phyloP scores from a whole-genome alignment of 768 basidiomycete genomes.

The Hydnum rufescens region DNA sequence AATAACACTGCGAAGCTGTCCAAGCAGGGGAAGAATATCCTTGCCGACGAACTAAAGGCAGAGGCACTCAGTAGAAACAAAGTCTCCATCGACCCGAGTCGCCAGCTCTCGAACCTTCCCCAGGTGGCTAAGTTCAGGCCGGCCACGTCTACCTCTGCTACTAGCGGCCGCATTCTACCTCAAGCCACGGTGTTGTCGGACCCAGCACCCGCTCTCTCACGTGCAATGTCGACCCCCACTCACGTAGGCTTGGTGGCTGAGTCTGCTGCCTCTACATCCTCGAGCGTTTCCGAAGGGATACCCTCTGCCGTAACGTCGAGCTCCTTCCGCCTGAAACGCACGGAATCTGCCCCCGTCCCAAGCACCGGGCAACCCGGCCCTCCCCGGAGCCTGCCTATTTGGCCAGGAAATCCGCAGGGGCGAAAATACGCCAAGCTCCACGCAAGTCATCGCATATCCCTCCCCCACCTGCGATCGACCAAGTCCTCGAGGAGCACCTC shows the following conservation, averaged over 20 bases:
- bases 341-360: background rate
- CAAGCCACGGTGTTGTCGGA: too few relatives aligned
- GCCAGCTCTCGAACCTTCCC: background rate
- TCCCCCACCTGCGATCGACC: constrained; percentile 6
- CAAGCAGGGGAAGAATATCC: too few relatives aligned
- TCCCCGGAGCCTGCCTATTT: background rate
- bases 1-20: background rate
- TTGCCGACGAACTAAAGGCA: too few relatives aligned
- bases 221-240: too few relatives aligned
- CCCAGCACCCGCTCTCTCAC: too few relatives aligned
- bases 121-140: background rate
- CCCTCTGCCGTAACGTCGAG: background rate
- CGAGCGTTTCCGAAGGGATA: background rate
- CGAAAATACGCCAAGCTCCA: background rate
- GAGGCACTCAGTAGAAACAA: background rate
- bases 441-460: constrained; percentile 8
- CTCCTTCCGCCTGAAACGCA: background rate
- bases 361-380: too few relatives aligned
- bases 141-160: background rate
- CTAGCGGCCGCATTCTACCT: too few relatives aligned
- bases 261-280: too few relatives aligned
- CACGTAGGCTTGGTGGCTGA: too few relatives aligned
- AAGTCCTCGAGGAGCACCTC: constrained; percentile 4
- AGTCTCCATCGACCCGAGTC: background rate
- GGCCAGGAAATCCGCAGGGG: background rate